Evolutionary conservation across 352 stramenopile genomes (phyloP).

Genomic region (Bremia lactucae): DNA sequence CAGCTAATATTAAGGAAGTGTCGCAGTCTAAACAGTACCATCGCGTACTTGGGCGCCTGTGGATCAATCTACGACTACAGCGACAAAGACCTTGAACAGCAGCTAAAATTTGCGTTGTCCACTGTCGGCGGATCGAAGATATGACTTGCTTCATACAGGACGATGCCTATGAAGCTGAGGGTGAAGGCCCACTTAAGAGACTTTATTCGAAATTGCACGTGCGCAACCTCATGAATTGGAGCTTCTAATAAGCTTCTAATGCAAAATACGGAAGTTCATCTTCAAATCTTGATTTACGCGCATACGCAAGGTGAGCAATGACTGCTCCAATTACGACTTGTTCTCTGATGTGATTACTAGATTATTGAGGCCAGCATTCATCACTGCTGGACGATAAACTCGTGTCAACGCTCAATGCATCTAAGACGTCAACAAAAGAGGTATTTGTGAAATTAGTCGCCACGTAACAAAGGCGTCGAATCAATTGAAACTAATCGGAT

Average conservation of each 20-base stretch:
- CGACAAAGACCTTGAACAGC: constrained; percentile 92
- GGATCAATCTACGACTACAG: constrained; percentile 79
- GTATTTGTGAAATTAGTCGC: constrained; percentile 88
- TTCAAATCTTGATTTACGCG: constrained; percentile 88
- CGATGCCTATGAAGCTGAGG: constrained; percentile 85
- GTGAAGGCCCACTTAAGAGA: constrained; percentile 87
- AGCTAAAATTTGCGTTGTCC: constrained; percentile 95
- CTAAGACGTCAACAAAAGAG: constrained; percentile 91
- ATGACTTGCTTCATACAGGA: constrained; percentile 95
- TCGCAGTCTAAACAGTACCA: constrained; percentile 87
- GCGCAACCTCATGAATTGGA: constrained; percentile 83
- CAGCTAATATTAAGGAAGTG: constrained; percentile 38
- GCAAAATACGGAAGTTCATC: constrained; percentile 91
- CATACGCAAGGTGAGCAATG: constrained; percentile 91
- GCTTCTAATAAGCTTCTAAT: constrained; percentile 88
- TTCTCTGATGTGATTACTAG: constrained; percentile 88
- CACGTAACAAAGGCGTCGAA: constrained; percentile 91
- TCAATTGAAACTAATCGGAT: constrained; percentile 92
- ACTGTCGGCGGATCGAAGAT: constrained; percentile 95
- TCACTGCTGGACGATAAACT: constrained; percentile 89
- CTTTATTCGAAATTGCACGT: constrained; percentile 90
- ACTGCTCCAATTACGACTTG: constrained; percentile 86
- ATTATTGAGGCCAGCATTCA: constrained; percentile 85
- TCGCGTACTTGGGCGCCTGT: constrained; percentile 85
- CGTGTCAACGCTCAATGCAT: constrained; percentile 91